Base-by-base conservation (phyloP, 148 eudicot genomes). In the Salicornia ramosissima region DNA sequence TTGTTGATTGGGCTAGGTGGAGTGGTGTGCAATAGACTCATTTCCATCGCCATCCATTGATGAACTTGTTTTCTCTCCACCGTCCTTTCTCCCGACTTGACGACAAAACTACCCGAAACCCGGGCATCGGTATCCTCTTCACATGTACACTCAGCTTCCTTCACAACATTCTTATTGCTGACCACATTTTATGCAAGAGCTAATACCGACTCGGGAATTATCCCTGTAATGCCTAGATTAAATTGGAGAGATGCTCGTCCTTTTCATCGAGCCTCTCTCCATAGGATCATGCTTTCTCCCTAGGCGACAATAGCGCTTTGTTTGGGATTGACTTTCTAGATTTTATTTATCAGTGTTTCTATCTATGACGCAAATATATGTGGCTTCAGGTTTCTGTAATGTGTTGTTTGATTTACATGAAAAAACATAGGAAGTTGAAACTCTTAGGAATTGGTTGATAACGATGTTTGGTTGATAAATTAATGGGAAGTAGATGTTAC, bases 1-100 rank as follows among this genome's bases (percentile, higher is more conserved):
- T 86, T 71, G 79, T 86, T 12, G 89, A 86, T 71, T 86, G 87
- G 89, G 89, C 89, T n/a, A 79, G 77, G 73, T 79, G 63, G 83
- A 86, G 85, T 8, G 89, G 89, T 1, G 86, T 84, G 64, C 89
- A 86, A 49, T 81, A 77, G 73, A 39, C 30, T 19, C 14, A 66
- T 66, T 31, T 55, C 15, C 59, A 8, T 33, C 50, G 40, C 74
- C 36, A 34, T 30, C 45, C 24, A 11, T 19, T 5, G 65, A n/a
- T n/a, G n/a, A n/a, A n/a, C n/a, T n/a, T n/a, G n/a, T n/a, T n/a
- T n/a, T n/a, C n/a, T n/a, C n/a, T 39, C 28, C 46, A 61, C 9
- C 24, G 10, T 2, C 1, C 36, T 21, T 53, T 52, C 60, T 34
- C 46, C 57, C 2, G 7, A 46, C 33, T 36, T 22, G 50, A 63